Evolutionary conservation across 2,329 filamentous ascomycete species (phyloP).

Genomic region (Sporothrix globosa): DNA sequence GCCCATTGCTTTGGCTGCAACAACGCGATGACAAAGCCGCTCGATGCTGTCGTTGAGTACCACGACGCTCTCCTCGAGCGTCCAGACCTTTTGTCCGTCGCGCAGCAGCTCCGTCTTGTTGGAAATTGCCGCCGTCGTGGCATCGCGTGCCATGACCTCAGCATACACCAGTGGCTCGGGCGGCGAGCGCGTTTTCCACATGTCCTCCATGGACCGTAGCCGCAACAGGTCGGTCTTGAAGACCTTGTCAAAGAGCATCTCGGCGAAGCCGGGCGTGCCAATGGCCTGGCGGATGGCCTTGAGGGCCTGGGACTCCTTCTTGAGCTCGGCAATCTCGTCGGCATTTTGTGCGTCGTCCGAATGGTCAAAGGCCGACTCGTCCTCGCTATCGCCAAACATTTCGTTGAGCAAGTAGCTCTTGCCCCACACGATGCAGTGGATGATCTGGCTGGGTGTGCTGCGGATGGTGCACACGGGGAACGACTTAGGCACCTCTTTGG

Average conservation of each 20-base stretch:
- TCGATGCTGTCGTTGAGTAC: slow-evolving; percentile 85
- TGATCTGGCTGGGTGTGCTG: slow-evolving; percentile 92
- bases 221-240: slow-evolving; percentile 84
- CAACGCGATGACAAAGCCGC: slow-evolving; percentile 73
- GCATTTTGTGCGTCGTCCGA: slow-evolving; percentile 80
- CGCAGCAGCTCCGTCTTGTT: slow-evolving; percentile 58
- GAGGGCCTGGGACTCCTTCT: slow-evolving; percentile 79
- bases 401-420: slow-evolving; percentile 97
- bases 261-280: slow-evolving; percentile 74
- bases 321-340: slow-evolving; percentile 84
- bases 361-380: slow-evolving; percentile 78
- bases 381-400: slow-evolving; percentile 89
- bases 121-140: slow-evolving; percentile 42
- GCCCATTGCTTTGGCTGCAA: slow-evolving; percentile 57
- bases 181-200: slow-evolving; percentile 85
- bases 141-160: slow-evolving; percentile 57
- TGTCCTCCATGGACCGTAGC: slow-evolving; percentile 83
- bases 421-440: slow-evolving; percentile 98
- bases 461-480: slow-evolving; percentile 97
- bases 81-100: slow-evolving; percentile 79
- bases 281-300: slow-evolving; percentile 81
- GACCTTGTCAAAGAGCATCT: slow-evolving; percentile 88
- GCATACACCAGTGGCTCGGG: slow-evolving; percentile 76
- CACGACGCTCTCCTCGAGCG: slow-evolving; percentile 76
- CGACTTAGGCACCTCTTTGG: slow-evolving; percentile 86